Evolutionary conservation across 495 filamentous ascomycete genomes (phyloP), one percentile per base, ranked within the genome.

Genomic region (Daldinia decipiens): DNA sequence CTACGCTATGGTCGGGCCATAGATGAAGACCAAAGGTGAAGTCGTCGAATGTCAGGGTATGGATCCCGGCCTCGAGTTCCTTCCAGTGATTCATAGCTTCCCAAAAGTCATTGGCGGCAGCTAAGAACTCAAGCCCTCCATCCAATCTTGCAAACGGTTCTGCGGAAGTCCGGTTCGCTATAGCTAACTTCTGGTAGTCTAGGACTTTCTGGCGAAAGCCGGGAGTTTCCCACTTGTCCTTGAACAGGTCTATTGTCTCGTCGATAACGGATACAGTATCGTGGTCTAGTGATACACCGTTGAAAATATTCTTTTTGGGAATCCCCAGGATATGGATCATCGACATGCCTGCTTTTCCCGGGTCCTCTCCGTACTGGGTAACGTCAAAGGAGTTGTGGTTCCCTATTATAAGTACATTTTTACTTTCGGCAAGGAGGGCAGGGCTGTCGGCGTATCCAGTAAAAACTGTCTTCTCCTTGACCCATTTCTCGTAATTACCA

Each of bases 1-100:
- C 72, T 11, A 80, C 59, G 27, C 67, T 72, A 13, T 75, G 66
- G 5, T 74, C 70, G 1, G 77, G 77, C 47, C 55, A 76, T 1
- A 77, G 62, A 40, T 80, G 78, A 5, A 80, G 72, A 1, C 71
- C 78, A 45, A 72, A 76, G 15, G 71, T 51, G 40, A 80, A 80
- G 59, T 80, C 77, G 2, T 75, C 53, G 5, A 50, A 24, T 1
- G 32, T 39, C 2, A 79, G 51, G 8, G 34, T 9, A 24, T 57
- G 0, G 24, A 57, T 50, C 31, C 12, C 29, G 24, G n/a, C 0
- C 50, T 63, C 19, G 26, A 66, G 43, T 24, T 66, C 54, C 8
- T 15, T 0, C 29, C 31, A 65, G n/a, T 67, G 62, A 3, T 11
- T 7, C 4, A 58, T 53, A 1, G 71, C 71, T 5, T 4, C n/a